Base-by-base conservation (phyloP, 23 red algal species). In the Pyropia yezoensis region DNA sequence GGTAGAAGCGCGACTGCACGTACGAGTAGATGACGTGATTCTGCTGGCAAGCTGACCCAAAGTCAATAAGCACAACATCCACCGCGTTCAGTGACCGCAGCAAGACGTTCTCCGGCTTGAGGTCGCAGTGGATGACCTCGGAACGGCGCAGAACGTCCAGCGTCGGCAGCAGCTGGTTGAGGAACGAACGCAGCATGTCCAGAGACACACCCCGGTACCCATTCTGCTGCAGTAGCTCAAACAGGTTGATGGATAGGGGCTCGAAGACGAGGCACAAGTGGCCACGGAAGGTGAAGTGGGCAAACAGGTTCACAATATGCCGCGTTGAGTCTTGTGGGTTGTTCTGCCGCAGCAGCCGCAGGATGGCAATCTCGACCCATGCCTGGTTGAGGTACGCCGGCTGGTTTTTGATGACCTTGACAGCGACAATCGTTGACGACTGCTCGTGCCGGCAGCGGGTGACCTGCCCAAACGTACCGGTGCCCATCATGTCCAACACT, bases 331-430 rank as follows among this genome's bases (percentile, higher is more conserved):
- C 70, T 16, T 50, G 19, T 50, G 27, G n/a, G n/a, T 77, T 88
- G 51, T 62, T 61, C 11, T 65, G 53, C 52, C 81, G 85, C 9
- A 89, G 66, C 30, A 82, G 57, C n/a, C 66, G 34, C 20, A 87
- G 70, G 50, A 89, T 83, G 45, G 71, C 72, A 62, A 96, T 78
- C 68, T 96, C 92, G 52, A 96, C 77, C 78, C 80, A 76, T 21
- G 92, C 92, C 66, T 96, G 92, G n/a, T 77, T 71, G 51, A 73
- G 68, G 45, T 96, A 96, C 27, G 92, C 83, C 12, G 78, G 66
- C 65, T 87, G 86, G 51, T 84, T 96, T 67, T 96, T 96, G 51
- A 96, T 79, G n/a, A 96, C 84, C 58, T 96, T 96, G 27, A 96
- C 76, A 1, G 92, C 92, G 18, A 96, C 84, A 50, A 81, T 47